phyloP scores from a whole-genome alignment of 192 early-diverging fungal genomes.

The Coemansia sp. region DNA sequence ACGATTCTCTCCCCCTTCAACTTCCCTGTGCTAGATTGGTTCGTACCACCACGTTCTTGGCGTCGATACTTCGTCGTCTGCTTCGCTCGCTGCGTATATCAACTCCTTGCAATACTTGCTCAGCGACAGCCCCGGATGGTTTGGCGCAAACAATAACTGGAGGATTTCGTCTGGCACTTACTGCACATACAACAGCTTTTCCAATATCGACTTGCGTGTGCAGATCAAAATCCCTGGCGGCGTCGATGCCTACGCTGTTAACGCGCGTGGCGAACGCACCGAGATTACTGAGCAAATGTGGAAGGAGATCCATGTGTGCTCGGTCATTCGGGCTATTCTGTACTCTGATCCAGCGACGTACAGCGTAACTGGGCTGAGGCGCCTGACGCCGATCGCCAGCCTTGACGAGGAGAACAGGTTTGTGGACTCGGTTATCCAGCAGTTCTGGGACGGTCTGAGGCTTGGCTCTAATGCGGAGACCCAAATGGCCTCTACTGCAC shows the following conservation, averaged over 20 bases:
- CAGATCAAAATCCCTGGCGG: slow-evolving; percentile 98
- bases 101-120: slow-evolving; percentile 87
- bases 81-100: slow-evolving; percentile 94
- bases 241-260: slow-evolving; percentile 90
- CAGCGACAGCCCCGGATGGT: slow-evolving; percentile 47
- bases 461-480: slow-evolving; percentile 92
- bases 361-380: slow-evolving; percentile 83
- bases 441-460: slow-evolving; percentile 94
- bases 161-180: slow-evolving; percentile 74
- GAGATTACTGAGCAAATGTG: slow-evolving; percentile 79
- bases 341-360: slow-evolving; percentile 88
- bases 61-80: slow-evolving; percentile 88
- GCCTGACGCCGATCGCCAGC: slow-evolving; percentile 84
- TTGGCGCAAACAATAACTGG: slow-evolving; percentile 51
- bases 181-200: slow-evolving; percentile 98
- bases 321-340: slow-evolving; percentile 84
- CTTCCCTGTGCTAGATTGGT: slow-evolving; percentile 84
- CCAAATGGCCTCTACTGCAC: slow-evolving; percentile 87
- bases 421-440: slow-evolving; percentile 74
- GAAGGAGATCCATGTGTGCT: slow-evolving; percentile 88
- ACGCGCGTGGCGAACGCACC: slow-evolving; percentile 82
- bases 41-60: slow-evolving; percentile 79
- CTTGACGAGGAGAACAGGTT: slow-evolving; percentile 73
- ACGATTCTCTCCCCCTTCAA: no score
- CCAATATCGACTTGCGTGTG: slow-evolving; percentile 95